These are phyloP conservation scores for Trypanosoma grayi DNA, from an alignment of 208 protist genomes.

Conservation along the genomic window DNA sequence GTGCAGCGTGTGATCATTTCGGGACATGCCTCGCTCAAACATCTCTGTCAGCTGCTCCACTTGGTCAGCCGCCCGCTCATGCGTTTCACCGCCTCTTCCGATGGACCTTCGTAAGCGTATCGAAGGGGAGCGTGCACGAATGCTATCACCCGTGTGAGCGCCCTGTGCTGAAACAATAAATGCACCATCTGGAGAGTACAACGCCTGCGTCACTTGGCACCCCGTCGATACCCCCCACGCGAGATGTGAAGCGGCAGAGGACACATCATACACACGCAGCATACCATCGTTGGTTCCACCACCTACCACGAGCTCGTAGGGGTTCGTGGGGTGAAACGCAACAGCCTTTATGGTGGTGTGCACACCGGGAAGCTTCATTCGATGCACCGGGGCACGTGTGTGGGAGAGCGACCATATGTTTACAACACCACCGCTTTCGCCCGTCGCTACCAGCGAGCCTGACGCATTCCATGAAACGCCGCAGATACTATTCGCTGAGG, in stretches of 20 bases:
- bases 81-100: neutral
- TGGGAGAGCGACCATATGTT: slow-evolving; percentile 60
- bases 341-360: slow-evolving; percentile 57
- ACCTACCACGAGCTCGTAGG: slow-evolving; percentile 63
- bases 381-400: slow-evolving; percentile 32
- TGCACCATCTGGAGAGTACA: slow-evolving; percentile 73
- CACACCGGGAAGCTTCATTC: slow-evolving; percentile 27
- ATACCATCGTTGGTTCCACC: slow-evolving; percentile 28
- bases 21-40: slow-evolving; percentile 14
- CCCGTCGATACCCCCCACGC: slow-evolving; percentile 33
- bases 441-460: slow-evolving; percentile 64
- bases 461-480: slow-evolving; percentile 62
- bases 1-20: neutral
- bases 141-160: neutral
- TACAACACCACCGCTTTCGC: slow-evolving; percentile 51
- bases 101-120: neutral
- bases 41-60: slow-evolving; percentile 14
- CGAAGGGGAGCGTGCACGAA: neutral
- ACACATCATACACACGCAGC: slow-evolving; percentile 62
- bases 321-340: slow-evolving; percentile 62
- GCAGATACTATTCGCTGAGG: slow-evolving; percentile 47
- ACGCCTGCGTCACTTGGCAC: slow-evolving; percentile 54
- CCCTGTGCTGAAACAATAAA: slow-evolving; percentile 65
- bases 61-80: neutral
- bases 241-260: slow-evolving; percentile 26